phyloP scores from a whole-genome alignment of 441 rosid species.

The Adansonia rubrostipa region DNA sequence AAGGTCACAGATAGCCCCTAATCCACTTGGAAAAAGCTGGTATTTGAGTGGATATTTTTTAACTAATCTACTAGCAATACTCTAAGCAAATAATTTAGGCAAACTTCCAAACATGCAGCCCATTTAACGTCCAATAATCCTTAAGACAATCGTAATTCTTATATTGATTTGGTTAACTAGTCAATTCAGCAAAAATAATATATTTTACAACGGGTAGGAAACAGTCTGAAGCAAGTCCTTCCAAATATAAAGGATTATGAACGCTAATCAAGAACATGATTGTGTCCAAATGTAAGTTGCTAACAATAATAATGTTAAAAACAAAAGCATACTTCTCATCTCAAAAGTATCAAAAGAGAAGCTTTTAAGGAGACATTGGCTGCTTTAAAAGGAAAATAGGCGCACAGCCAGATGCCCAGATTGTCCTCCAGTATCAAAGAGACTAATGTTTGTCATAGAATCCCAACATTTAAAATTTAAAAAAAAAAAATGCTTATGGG shows the following conservation, averaged over 20 bases:
- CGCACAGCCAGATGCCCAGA: constrained; percentile 33
- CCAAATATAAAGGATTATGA: constrained; percentile 32
- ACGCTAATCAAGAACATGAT: constrained; percentile 29
- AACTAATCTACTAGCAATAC: background rate
- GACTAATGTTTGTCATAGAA: constrained; percentile 71
- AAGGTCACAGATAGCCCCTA: no score
- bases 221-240: constrained; percentile 22
- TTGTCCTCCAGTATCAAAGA: constrained; percentile 59
- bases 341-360: no score
- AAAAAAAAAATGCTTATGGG: constrained; percentile 4
- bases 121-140: background rate
- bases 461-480: constrained; percentile 28
- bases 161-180: no score
- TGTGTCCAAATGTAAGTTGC: constrained; percentile 33
- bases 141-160: background rate
- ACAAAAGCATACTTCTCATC: constrained; percentile 8
- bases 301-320: constrained; percentile 28
- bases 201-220: constrained; percentile 3
- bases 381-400: background rate
- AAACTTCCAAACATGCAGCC: background rate
- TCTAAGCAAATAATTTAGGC: no score
- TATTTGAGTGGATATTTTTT: no score
- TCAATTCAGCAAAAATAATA: background rate
- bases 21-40: no score
- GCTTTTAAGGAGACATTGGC: no score